Evolutionary conservation across 192 early-diverging fungal species (phyloP), one percentile per base, ranked within the genome.

Genomic region (Umbelopsis sp.): DNA sequence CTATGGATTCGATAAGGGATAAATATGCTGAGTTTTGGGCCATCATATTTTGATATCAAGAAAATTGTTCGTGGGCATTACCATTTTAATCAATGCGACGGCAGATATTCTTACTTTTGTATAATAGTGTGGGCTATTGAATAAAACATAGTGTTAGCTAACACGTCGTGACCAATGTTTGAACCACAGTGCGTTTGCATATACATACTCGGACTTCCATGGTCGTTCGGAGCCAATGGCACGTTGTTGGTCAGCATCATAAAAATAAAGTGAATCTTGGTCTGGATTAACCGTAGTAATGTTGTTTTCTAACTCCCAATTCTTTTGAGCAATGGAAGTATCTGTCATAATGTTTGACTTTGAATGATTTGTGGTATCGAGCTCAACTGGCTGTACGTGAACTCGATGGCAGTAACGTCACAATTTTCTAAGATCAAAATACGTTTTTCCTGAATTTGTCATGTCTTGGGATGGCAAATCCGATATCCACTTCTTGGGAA

Each of bases 61-160:
- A 15, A 52, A 15, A 45, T 52, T 1, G 44, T 4, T 33, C 13
- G 20, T 1, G 33, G 23, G 30, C 1, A 33, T 49, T 78, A 96
- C 96, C 95, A 99, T 99, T 71, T 99, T 99, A 71, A 99, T 95
- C 74, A 99, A 76, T 5, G 97, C 97, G 30, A 98, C 89, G 2
- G 96, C 96, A 20, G 95, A 97, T 33, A 99, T 93, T 66, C 94
- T 88, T 30, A 97, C 91, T 80, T 91, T 84, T 46, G 88, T 93
- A 80, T 92, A 97, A 70, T 95, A 86, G 66, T 94, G 88, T 73
- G 91, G 90, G 78, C 90, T 95, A 82, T 4, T 6, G 7, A 58
- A 33, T 27, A 66, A 25, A 25, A 4, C 21, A 18, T 10, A 58
- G 2, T 15, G 18, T 21, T 49, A 50, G 21, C 45, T 22, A 7